Evolutionary conservation across 768 basidiomycete genomes (phyloP), one percentile per base, ranked within the genome.

Genomic region (Mycena filopes): DNA sequence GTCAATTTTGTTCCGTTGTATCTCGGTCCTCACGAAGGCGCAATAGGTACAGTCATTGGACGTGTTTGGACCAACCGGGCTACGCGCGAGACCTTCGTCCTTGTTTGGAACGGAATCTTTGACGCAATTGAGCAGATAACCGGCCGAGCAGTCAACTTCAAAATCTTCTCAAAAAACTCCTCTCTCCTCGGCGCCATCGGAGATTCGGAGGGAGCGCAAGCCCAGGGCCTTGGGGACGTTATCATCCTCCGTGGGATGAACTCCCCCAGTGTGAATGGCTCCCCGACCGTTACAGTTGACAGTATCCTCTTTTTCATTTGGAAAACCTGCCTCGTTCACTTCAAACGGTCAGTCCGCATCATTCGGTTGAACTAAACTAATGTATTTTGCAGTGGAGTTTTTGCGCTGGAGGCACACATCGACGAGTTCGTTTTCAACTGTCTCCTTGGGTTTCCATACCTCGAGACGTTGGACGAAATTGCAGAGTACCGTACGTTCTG

Each of bases 301-400:
- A 25, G 15, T 1, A 49, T 60, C 25, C 48, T 60, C 36, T 38
- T 40, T 23, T 26, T 49, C 9, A 36, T 60, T 16, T 60, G 58
- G 58, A 60, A 60, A 25, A 60, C 58, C 3, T 60, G 58, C 21
- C 28, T 40, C 15, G 58, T 60, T 25, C 58, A 60, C 31, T 50
- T 49, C n/a, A 50, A 40, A n/a, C n/a, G n/a, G n/a, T 41, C 58
- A 48, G 58, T 60, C 4, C 12, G 25, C 12, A 33, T 33, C 31
- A 6, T 33, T 33, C 31, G 5, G 31, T 33, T 12, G 7, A 6
- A 12, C 31, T 33, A 33, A 5, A 25, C 38, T 11, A 11, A 23
- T 4, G 29, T 47, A 31, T n/a, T 13, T 20, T 26, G n/a, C 23
- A 59, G 57, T 18, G 57, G 57, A n/a, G 46, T 59, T 1, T 29